phyloP scores from a whole-genome alignment of 2,329 filamentous ascomycete species.

The Rosellinia necatrix region DNA sequence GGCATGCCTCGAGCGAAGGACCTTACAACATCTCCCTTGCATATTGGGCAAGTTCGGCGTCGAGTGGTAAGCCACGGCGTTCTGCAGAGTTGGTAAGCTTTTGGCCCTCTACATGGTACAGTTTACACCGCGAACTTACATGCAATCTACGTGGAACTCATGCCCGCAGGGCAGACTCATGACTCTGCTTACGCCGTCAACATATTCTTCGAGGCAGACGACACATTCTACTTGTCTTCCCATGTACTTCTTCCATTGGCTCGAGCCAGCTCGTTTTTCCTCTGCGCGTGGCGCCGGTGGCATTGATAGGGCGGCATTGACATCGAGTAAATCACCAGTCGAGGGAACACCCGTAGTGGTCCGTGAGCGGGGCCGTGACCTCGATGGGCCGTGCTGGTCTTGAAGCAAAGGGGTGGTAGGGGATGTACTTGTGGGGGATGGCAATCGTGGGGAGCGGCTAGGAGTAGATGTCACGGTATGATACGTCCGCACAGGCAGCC shows the following conservation, averaged over 20 bases:
- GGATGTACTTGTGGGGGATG: slow-evolving; percentile 68
- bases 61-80: slow-evolving; percentile 97
- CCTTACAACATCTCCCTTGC: slow-evolving; percentile 92
- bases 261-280: slow-evolving; percentile 54
- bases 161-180: slow-evolving; percentile 98
- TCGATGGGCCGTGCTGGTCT: slow-evolving; percentile 49
- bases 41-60: slow-evolving; percentile 96
- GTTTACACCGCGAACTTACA: slow-evolving; percentile 85
- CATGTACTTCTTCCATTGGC: slow-evolving; percentile 70
- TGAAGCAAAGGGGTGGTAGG: slow-evolving; percentile 82
- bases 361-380: slow-evolving; percentile 65
- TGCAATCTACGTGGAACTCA: slow-evolving; percentile 97
- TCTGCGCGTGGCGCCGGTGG: slow-evolving; percentile 47
- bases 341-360: slow-evolving; percentile 66
- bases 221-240: slow-evolving; percentile 83
- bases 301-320: slow-evolving; percentile 48
- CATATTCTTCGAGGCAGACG: slow-evolving; percentile 94
- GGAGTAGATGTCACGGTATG: slow-evolving; percentile 76
- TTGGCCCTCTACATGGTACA: no score
- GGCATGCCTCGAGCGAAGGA: slow-evolving; percentile 62
- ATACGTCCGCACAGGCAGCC: slow-evolving; percentile 92
- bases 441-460: slow-evolving; percentile 59
- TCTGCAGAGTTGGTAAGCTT: slow-evolving; percentile 52
- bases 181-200: slow-evolving; percentile 90
- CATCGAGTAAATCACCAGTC: slow-evolving; percentile 51